These are phyloP conservation scores for Boechera retrofracta DNA, from an alignment of 345 rosid genomes.

Conservation along the genomic window DNA sequence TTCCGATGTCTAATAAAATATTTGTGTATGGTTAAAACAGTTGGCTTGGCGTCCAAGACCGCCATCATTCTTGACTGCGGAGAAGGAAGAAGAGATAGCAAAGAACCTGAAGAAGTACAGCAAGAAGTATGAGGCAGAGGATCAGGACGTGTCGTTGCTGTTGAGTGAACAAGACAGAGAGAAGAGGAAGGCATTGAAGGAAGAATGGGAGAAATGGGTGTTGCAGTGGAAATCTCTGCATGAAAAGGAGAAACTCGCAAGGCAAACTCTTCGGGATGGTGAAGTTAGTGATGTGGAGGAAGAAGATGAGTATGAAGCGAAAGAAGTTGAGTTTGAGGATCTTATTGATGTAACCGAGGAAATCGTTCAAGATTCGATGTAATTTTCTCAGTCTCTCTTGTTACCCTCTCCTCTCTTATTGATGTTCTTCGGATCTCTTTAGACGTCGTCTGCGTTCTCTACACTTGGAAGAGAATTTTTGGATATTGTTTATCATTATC, in stretches of 20 bases:
- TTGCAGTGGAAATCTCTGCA: constrained; percentile 64
- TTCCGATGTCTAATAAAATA: not conserved
- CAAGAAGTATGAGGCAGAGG: constrained; percentile 93
- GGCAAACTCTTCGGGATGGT: constrained; percentile 73
- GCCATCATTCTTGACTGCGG: constrained; percentile 69
- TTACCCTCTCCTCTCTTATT: not conserved
- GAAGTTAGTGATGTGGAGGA: constrained; percentile 94
- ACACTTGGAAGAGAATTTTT: not conserved
- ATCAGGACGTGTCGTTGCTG: constrained; percentile 82
- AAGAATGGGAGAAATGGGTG: constrained; percentile 89
- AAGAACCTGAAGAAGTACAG: constrained; percentile 89
- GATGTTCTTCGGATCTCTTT: constrained; percentile 9
- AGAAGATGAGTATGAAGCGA: constrained; percentile 85
- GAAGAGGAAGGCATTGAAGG: constrained; percentile 82
- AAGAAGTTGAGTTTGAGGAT: constrained; percentile 60
- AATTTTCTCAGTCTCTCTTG: not conserved
- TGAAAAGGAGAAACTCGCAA: constrained; percentile 71
- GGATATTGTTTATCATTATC: not conserved
- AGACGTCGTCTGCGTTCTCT: not conserved
- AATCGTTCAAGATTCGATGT: constrained; percentile 33
- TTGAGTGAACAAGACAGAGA: constrained; percentile 91
- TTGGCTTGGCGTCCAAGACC: constrained; percentile 95
- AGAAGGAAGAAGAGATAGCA: constrained; percentile 93
- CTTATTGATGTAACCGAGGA: constrained; percentile 52
- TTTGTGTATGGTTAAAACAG: constrained; percentile 47